phyloP scores from a whole-genome alignment of 805 yeast genomes.

The Nakazawaea anatomiae region DNA sequence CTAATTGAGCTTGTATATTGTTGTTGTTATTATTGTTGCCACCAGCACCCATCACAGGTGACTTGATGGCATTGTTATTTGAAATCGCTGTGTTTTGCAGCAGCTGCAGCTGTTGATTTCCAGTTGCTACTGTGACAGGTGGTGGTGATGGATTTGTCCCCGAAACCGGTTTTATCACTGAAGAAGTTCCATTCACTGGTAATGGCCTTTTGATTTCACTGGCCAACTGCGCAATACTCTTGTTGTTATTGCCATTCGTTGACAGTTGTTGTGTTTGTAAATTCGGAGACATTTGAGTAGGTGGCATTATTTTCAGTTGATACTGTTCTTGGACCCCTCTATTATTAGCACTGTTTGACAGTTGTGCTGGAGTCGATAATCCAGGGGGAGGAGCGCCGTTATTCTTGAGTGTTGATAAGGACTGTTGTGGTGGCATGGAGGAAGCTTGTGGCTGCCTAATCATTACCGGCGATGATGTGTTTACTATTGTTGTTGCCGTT shows the following conservation, averaged over 20 bases:
- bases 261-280: no score
- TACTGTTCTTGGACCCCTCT: neutral
- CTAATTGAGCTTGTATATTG: slow-evolving; percentile 38
- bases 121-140: no score
- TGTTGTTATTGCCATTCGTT: neutral
- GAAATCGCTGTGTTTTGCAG: no score
- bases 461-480: no score
- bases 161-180: no score
- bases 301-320: neutral
- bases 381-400: neutral
- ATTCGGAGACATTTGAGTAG: neutral
- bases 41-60: neutral
- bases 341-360: no score
- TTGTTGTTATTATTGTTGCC: slow-evolving; percentile 2
- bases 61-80: no score
- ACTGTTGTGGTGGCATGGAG: neutral
- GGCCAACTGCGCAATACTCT: slow-evolving; percentile 35
- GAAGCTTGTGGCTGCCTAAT: no score
- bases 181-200: neutral
- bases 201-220: slow-evolving; percentile 25
- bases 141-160: no score
- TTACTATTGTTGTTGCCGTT: slow-evolving; percentile 12
- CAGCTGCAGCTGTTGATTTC: no score
- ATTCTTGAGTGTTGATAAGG: neutral
- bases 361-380: no score